phyloP scores from a whole-genome alignment of 2,329 filamentous ascomycete species.

The Talaromyces sp. region DNA sequence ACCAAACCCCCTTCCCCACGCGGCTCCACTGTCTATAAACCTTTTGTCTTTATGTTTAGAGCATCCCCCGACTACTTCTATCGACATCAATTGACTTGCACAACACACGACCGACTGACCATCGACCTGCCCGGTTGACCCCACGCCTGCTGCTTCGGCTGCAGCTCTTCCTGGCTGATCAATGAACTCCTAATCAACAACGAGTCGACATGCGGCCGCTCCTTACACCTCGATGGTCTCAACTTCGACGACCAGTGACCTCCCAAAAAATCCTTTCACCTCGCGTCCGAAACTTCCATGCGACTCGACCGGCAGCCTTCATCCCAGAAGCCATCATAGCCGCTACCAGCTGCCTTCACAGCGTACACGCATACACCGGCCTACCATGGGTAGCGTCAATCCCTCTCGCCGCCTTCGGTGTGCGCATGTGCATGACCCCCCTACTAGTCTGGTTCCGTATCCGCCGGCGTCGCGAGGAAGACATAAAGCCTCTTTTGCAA shows the following conservation, averaged over 20 bases:
- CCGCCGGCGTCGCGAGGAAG: constrained; percentile 39
- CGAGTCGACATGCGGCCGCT: constrained; percentile 10
- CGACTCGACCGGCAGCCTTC: constrained; percentile 42
- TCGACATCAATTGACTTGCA: not conserved
- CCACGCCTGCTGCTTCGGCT: not conserved
- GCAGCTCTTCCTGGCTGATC: not conserved
- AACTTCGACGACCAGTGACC: constrained; percentile 7
- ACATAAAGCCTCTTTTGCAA: constrained; percentile 41
- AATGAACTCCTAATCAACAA: not conserved
- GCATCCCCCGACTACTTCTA: not conserved
- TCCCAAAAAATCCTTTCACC: constrained; percentile 13
- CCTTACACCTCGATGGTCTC: constrained; percentile 4
- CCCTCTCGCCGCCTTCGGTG: constrained; percentile 52
- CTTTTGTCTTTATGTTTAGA: not conserved
- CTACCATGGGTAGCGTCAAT: constrained; percentile 56
- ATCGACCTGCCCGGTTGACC: not conserved
- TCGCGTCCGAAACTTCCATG: constrained; percentile 49
- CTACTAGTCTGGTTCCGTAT: constrained; percentile 44
- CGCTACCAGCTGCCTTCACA: constrained; percentile 47
- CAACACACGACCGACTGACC: not conserved
- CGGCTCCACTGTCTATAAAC: not conserved
- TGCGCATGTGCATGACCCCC: constrained; percentile 49
- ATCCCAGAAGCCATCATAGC: constrained; percentile 43
- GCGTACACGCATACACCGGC: constrained; percentile 49
- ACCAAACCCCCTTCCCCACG: constrained; percentile 13